Conservation (phyloP, 495 filamentous ascomycete species). For the Xylaria castorea region DNA sequence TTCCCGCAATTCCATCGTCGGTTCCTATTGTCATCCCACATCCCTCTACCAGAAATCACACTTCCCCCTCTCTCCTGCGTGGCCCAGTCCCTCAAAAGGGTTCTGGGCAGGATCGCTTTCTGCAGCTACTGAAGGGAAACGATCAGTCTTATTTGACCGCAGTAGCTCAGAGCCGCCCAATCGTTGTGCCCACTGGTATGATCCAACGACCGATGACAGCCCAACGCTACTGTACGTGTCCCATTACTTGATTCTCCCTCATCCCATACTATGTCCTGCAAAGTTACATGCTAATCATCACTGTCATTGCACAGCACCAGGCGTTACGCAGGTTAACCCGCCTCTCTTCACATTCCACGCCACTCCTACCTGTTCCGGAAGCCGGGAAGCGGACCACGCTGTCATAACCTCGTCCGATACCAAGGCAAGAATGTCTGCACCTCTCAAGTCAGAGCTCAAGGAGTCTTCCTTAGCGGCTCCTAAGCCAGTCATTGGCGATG, state of each 20-base stretch:
- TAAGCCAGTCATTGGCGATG: not conserved
- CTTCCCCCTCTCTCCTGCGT: not conserved
- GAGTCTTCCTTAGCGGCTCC: not conserved
- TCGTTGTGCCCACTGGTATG: not conserved
- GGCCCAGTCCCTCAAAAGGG: slow-evolving; percentile 27
- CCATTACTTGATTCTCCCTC: not conserved
- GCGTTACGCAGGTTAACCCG: not conserved
- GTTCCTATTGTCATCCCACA: not conserved
- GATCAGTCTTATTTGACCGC: not conserved
- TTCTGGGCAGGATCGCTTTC: slow-evolving; percentile 30
- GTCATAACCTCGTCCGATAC: not conserved
- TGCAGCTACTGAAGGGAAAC: slow-evolving; percentile 20
- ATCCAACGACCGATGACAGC: not conserved
- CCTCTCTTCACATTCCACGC: not conserved
- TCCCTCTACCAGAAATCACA: not conserved
- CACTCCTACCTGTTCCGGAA: not conserved
- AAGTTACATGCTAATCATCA: not conserved
- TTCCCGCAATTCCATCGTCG: not conserved
- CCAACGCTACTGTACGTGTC: slow-evolving; percentile 11
- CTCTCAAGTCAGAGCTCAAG: slow-evolving; percentile 9
- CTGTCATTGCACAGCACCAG: slow-evolving; percentile 5
- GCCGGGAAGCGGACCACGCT: not conserved
- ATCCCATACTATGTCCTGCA: not conserved
- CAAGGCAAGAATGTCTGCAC: slow-evolving; percentile 6
- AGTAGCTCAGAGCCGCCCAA: not conserved